phyloP scores from a whole-genome alignment of 345 rosid species.

The Sisymbrium irio region DNA sequence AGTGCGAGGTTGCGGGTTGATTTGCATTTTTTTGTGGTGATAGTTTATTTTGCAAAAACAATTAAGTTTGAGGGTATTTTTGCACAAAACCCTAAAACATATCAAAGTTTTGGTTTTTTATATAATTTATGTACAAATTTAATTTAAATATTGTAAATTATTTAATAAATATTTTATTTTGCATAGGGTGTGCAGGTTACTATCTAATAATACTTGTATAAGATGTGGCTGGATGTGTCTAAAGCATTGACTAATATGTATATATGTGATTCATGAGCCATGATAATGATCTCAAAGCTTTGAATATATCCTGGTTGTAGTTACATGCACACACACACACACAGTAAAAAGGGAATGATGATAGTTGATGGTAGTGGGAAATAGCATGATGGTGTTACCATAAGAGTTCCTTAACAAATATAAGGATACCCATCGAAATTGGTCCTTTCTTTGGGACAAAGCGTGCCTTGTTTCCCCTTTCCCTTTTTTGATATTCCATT shows the following conservation, averaged over 20 bases:
- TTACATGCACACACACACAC: not conserved
- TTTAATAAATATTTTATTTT: too few species aligned
- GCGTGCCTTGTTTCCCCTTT: constrained; percentile 32
- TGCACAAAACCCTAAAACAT: too few species aligned
- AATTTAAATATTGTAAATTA: too few species aligned
- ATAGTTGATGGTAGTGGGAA: constrained; percentile 37
- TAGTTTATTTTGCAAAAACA: too few species aligned
- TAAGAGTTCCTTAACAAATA: constrained; percentile 28
- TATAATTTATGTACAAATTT: too few species aligned
- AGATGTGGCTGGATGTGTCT: constrained; percentile 4
- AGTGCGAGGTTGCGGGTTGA: too few species aligned
- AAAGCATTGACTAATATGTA: not conserved
- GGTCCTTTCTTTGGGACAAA: constrained; percentile 42
- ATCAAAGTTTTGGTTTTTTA: too few species aligned
- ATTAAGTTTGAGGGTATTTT: too few species aligned
- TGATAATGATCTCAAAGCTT: not conserved
- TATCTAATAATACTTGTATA: not conserved
- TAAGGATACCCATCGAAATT: constrained; percentile 19
- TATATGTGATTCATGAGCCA: not conserved
- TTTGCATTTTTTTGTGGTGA: too few species aligned
- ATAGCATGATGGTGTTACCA: constrained; percentile 36
- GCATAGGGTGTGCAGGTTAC: too few species aligned
- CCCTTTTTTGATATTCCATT: constrained; percentile 9
- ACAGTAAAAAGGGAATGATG: constrained; percentile 29
- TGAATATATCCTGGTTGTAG: not conserved